These are phyloP conservation scores for Kwoniella bestiolae DNA, from an alignment of 768 basidiomycete genomes.

Conservation along the genomic window DNA sequence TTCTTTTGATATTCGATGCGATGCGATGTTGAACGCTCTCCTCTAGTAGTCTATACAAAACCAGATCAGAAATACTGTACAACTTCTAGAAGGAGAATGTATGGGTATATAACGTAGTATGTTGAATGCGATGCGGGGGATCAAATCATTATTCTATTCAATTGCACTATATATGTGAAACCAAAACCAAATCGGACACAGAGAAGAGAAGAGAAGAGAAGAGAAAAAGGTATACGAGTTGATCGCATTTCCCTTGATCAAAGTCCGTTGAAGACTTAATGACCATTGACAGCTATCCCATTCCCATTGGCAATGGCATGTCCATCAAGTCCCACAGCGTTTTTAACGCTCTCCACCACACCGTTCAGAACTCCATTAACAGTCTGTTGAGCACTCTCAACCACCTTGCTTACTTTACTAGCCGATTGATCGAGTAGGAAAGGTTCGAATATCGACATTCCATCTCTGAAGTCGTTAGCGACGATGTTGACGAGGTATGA, in stretches of 20 bases:
- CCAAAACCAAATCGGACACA: not conserved
- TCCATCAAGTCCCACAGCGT: constrained; percentile 14
- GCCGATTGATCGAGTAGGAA: constrained; percentile 61
- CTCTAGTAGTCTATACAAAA: constrained; percentile 16
- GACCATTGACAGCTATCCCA: constrained; percentile 25
- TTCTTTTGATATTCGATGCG: not conserved
- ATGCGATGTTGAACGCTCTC: constrained; percentile 34
- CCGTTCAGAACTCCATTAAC: constrained; percentile 31
- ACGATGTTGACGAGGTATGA: constrained; percentile 92
- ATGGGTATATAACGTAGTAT: constrained; percentile 10
- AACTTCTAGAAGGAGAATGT: constrained; percentile 17
- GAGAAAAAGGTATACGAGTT: constrained; percentile 25
- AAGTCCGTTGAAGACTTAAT: constrained; percentile 13
- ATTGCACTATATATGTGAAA: not conserved
- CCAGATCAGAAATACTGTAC: constrained; percentile 2
- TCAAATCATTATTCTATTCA: not conserved
- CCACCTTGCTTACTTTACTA: constrained; percentile 15
- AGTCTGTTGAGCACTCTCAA: constrained; percentile 7
- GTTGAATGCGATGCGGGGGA: constrained; percentile 19
- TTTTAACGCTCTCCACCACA: constrained; percentile 27
- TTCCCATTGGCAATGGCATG: too few species aligned
- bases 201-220: constrained; percentile 2
- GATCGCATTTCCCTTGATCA: constrained; percentile 14
- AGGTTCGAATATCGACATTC: constrained; percentile 81
- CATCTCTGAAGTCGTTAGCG: constrained; percentile 89